Base-by-base conservation (phyloP, 257 asterid species). In the Rhazya stricta region DNA sequence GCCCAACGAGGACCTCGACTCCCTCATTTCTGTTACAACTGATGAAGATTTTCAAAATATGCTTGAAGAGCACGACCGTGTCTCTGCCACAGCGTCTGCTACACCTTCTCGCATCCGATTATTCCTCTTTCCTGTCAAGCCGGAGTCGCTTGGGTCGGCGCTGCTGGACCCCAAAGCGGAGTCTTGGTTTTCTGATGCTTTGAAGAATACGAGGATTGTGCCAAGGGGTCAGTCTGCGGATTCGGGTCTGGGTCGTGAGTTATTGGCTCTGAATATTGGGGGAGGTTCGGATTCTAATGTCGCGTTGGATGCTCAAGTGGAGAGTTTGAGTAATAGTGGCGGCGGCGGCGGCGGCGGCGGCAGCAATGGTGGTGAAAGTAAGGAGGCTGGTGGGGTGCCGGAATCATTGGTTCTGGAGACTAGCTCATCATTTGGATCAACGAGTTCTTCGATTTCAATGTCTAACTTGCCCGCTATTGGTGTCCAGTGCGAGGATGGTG, bases 61-160 rank as follows among this genome's bases (percentile, higher is more conserved):
- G 97, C 82, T 94, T 34, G 98, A 91, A 51, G 98, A 94, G 85
- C 89, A 91, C 82, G 96, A 90, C 72, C 84, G 93, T 61, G 42
- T 70, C 60, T 54, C 67, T 36, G 4, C 83, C 15, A 7, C 30
- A 1, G 46, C 29, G 3, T 78, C 85, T 51, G 32, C 39, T 50
- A 45, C 89, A 36, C 81, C 91, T 11, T 77, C 84, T 0, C 90
- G 98, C 65, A 84, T 94, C 76, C 85, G 97, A 56, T 80, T 94
- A 29, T 91, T 91, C 69, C 87, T 94, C 67, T 90, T 91, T 77
- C 89, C 97, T 1, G 78, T 85, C 51, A 86, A 81, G 79, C 82
- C 90, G n/a, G 95, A 91, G 54, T 85, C 90, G 16, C 32, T 85
- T 46, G 89, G 88, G 23, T 81, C 94, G 69, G 83, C 83, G 6